Conservation (phyloP, 257 asterid genomes). For the Solanum raphanifolium region DNA sequence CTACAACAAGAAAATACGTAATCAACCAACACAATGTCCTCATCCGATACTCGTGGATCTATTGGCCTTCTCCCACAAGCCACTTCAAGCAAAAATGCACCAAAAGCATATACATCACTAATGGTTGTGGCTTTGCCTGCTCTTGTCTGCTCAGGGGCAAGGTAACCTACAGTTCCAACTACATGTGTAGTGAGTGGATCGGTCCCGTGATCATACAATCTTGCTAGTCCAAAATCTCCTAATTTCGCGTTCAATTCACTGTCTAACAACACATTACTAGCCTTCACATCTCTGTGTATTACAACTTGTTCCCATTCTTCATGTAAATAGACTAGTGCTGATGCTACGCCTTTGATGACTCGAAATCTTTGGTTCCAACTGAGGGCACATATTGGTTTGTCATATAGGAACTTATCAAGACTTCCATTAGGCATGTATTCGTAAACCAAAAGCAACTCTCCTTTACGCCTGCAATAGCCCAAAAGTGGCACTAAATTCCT, state of each 20-base stretch:
- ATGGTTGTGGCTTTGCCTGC: slow-evolving; percentile 21
- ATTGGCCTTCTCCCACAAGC: slow-evolving; percentile 60
- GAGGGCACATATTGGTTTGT: neutral
- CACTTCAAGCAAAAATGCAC: slow-evolving; percentile 59
- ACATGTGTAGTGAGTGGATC: slow-evolving; percentile 4
- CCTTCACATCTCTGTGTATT: slow-evolving; percentile 61
- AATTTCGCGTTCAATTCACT: slow-evolving; percentile 29
- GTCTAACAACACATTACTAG: slow-evolving; percentile 51
- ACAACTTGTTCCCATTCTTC: slow-evolving; percentile 66
- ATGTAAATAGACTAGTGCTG: slow-evolving; percentile 40
- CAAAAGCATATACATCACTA: slow-evolving; percentile 53
- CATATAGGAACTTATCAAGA: slow-evolving; percentile 30
- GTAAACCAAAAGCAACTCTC: slow-evolving; percentile 50
- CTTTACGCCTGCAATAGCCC: slow-evolving; percentile 52
- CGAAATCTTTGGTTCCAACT: slow-evolving; percentile 1
- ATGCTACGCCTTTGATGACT: slow-evolving; percentile 6
- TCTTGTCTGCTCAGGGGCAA: slow-evolving; percentile 46
- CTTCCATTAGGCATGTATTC: slow-evolving; percentile 27
- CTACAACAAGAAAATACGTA: slow-evolving; percentile 38
- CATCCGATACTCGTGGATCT: slow-evolving; percentile 13
- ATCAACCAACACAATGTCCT: slow-evolving; percentile 32
- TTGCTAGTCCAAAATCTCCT: neutral
- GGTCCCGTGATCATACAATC: neutral
- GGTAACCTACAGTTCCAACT: slow-evolving; percentile 15
- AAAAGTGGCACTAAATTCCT: slow-evolving; percentile 44